A percentile compares a stretch with the other conserved stretches of the same genome.
Evolutionary conservation across 805 yeast genomes (phyloP).

Genomic region (Monosporozyma solicola): DNA sequence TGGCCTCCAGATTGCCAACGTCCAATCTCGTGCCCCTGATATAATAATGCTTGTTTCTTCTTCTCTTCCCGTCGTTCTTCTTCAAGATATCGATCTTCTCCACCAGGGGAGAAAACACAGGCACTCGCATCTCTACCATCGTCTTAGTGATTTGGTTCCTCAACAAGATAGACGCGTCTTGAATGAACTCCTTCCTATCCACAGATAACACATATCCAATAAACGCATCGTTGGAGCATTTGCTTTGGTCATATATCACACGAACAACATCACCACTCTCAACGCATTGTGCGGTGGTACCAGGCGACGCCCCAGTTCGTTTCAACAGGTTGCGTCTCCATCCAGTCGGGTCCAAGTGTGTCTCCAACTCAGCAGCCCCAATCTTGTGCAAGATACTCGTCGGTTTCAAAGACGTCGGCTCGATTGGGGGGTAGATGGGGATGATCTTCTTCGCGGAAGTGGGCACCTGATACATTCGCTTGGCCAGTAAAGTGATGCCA

Average conservation of each 20-base stretch:
- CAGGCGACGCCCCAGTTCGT: too few relatives aligned
- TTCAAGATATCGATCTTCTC: constrained; percentile 68
- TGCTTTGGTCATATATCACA: constrained; percentile 53
- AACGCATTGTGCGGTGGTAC: constrained; percentile 35
- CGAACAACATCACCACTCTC: constrained; percentile 78
- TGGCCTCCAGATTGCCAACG: constrained; percentile 57
- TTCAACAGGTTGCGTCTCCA: constrained; percentile 49
- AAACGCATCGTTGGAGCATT: constrained; percentile 50
- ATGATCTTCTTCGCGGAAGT: constrained; percentile 16
- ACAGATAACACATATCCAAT: constrained; percentile 74
- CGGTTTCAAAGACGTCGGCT: constrained; percentile 2
- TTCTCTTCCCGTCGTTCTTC: constrained; percentile 52
- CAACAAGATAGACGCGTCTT: constrained; percentile 63
- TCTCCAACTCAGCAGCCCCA: constrained; percentile 36
- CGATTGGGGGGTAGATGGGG: constrained; percentile 27
- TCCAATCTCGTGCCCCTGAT: constrained; percentile 73
- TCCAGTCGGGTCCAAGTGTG: constrained; percentile 63
- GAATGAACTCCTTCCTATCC: constrained; percentile 50
- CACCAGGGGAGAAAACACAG: constrained; percentile 71
- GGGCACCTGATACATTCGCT: constrained; percentile 14
- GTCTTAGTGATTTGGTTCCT: constrained; percentile 74
- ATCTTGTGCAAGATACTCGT: constrained; percentile 7
- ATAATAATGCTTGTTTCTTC: constrained; percentile 82
- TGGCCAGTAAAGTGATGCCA: not conserved
- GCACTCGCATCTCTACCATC: constrained; percentile 80